Percentiles rank a stretch among this genome's conserved stretches.
phyloP scores from a whole-genome alignment of 1,139 yeast species.

The Pichia norvegensis region DNA sequence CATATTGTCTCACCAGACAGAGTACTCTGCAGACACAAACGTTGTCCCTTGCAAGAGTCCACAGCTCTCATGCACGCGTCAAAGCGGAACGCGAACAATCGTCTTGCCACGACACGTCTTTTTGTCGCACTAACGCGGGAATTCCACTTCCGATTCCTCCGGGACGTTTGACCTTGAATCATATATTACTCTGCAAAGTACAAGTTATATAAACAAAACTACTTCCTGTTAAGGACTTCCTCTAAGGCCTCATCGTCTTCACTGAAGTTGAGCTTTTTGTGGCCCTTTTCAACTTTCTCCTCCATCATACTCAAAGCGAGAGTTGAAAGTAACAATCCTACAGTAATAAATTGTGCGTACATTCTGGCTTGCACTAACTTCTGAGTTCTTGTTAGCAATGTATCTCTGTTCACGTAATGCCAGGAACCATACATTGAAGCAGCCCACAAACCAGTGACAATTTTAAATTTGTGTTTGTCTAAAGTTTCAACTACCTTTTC shows the following conservation, averaged over 20 bases:
- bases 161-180: no score
- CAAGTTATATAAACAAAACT: background rate
- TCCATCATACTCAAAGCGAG: slow-evolving; percentile 58
- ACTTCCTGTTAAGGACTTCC: slow-evolving; percentile 22
- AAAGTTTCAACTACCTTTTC: slow-evolving; percentile 31
- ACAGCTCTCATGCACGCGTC: no score
- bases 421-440: slow-evolving; percentile 81
- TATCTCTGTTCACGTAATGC: slow-evolving; percentile 67
- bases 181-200: no score
- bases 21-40: no score
- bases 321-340: slow-evolving; percentile 54
- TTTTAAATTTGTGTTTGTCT: slow-evolving; percentile 53
- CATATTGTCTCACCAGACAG: no score
- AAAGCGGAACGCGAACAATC: no score
- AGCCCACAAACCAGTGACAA: slow-evolving; percentile 79
- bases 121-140: no score
- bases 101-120: no score
- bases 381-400: slow-evolving; percentile 69
- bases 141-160: no score
- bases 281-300: slow-evolving; percentile 35
- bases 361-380: slow-evolving; percentile 90
- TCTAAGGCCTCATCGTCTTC: slow-evolving; percentile 36
- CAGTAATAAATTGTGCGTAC: slow-evolving; percentile 83
- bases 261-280: slow-evolving; percentile 15
- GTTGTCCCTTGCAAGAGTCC: no score